These are phyloP conservation scores for Boletus bicolor DNA, from an alignment of 768 basidiomycete genomes.

Conservation along the genomic window DNA sequence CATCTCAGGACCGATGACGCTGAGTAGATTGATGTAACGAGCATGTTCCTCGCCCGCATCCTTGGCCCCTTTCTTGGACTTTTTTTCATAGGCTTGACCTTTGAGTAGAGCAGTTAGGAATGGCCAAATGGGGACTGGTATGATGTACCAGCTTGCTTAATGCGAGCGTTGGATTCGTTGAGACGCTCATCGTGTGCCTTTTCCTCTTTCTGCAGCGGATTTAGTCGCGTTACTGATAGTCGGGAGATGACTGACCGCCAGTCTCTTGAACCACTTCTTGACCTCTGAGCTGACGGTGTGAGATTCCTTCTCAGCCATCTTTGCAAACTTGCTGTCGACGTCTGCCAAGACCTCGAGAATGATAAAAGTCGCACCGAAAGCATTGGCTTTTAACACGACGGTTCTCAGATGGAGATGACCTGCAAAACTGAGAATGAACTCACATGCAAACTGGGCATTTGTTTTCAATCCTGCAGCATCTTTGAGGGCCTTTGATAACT, in stretches of 20 bases:
- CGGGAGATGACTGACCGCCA: conserved; percentile 50
- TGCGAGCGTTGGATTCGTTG: conserved; percentile 60
- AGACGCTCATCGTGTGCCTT: conserved; percentile 72
- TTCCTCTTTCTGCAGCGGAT: conserved; percentile 67
- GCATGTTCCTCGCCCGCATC: conserved; percentile 74
- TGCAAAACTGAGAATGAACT: conserved; percentile 16
- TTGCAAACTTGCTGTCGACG: conserved; percentile 71
- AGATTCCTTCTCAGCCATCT: conserved; percentile 71
- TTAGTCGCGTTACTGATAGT: background rate
- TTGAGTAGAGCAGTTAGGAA: conserved; percentile 5
- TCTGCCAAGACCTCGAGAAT: conserved; percentile 72
- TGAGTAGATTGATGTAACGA: conserved; percentile 72
- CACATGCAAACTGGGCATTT: conserved; percentile 62
- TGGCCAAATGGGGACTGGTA: background rate
- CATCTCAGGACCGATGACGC: conserved; percentile 70
- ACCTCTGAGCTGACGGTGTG: conserved; percentile 61
- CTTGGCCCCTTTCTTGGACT: conserved; percentile 65
- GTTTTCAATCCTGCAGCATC: conserved; percentile 62
- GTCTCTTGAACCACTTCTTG: conserved; percentile 85
- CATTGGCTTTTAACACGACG: conserved; percentile 48
- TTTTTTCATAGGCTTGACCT: conserved; percentile 79
- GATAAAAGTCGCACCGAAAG: conserved; percentile 58
- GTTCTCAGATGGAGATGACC: background rate
- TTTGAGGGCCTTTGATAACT: conserved; percentile 63
- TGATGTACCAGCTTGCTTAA: conserved; percentile 68